Percentiles rank a stretch among this genome's conserved stretches.
Conservation (phyloP, 371 early-diverging fungal genomes). For the Actinomortierella wolfii region DNA sequence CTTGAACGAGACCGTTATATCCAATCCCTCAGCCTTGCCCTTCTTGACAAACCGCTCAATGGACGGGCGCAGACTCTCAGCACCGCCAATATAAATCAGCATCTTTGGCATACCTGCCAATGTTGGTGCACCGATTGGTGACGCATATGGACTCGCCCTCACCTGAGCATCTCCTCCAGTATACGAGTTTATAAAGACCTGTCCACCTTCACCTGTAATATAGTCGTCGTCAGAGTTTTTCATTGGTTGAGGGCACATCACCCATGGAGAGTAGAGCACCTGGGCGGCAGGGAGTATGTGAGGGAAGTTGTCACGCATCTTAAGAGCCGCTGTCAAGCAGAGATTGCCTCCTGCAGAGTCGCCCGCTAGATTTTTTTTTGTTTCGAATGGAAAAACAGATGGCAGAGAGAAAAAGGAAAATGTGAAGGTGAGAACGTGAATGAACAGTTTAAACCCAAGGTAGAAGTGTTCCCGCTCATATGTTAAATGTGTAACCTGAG, state of each 20-base stretch:
- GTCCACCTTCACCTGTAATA: neutral
- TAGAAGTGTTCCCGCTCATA: too few relatives aligned
- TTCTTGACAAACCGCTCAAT: slow-evolving; percentile 12
- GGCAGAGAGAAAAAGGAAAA: too few relatives aligned
- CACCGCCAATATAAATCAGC: slow-evolving; percentile 7
- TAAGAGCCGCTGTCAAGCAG: slow-evolving; percentile 4
- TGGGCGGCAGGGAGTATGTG: slow-evolving; percentile 8
- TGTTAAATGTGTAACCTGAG: neutral
- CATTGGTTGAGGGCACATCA: slow-evolving; percentile 1
- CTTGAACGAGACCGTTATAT: neutral
- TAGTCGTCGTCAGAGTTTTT: slow-evolving; percentile 1
- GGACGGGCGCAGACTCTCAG: slow-evolving; percentile 6
- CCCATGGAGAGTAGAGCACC: slow-evolving; percentile 7
- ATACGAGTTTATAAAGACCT: slow-evolving; percentile 3
- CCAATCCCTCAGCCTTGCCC: slow-evolving; percentile 1
- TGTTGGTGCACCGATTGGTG: slow-evolving; percentile 2
- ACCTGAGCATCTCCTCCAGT: slow-evolving; percentile 2
- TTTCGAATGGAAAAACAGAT: neutral
- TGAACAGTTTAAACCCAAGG: too few relatives aligned
- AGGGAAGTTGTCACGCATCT: slow-evolving; percentile 8
- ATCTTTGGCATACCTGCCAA: slow-evolving; percentile 6
- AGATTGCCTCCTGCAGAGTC: slow-evolving; percentile 25
- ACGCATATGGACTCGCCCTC: slow-evolving; percentile 5
- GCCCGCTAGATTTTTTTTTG: slow-evolving; percentile 2
- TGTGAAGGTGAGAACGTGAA: too few relatives aligned